Base-by-base conservation (phyloP, 768 basidiomycete species). In the Tylopilus subfusipes region DNA sequence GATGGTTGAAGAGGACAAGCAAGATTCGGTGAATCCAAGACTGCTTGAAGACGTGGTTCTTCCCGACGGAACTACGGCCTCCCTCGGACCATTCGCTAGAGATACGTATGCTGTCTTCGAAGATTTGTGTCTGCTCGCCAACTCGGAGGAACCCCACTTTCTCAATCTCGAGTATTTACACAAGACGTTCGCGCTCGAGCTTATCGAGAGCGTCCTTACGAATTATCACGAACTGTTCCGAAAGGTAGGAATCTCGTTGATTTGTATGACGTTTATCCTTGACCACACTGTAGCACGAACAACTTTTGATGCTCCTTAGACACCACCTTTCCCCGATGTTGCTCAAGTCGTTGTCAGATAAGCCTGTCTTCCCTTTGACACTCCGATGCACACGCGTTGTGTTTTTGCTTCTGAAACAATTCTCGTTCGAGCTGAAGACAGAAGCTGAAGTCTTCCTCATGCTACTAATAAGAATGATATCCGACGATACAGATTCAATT, bases 121-220 rank as follows among this genome's bases (percentile, higher is more conserved):
- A 66, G 97, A 98, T 63, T 72, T 99, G 2, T 98, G 96, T 67
- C 73, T 98, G 0, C 81, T 98, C 2, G 90, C 90, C 51, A 85
- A 92, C 63, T 80, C 83, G 4, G 86, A 93, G 68, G 85, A 81
- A 50, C 90, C 94, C 3, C 76, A 79, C 50, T 91, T 97, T 64
- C 76, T 97, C 55, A 85, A 86, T 59, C 81, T 98, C 43, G 85
- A 90, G 21, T 82, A 79, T 48, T 74, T 98, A 42, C 90, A 90
- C 63, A 88, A 94, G 71, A 98, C 97, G 0, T 98, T 98, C 61
- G 93, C 94, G 0, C 73, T 99, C n/a, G 96, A 99, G 71, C 75
- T 98, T 50, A 93, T 98, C 34, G 96, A 99, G 73, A 98, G 95
- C 63, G 91, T 98, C 2, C 74, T 99, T 48, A 94, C 93, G 8